Evolutionary conservation across 2,329 filamentous ascomycete species (phyloP).

Genomic region (Ophiognomonia clavigignenti-juglandacearum): DNA sequence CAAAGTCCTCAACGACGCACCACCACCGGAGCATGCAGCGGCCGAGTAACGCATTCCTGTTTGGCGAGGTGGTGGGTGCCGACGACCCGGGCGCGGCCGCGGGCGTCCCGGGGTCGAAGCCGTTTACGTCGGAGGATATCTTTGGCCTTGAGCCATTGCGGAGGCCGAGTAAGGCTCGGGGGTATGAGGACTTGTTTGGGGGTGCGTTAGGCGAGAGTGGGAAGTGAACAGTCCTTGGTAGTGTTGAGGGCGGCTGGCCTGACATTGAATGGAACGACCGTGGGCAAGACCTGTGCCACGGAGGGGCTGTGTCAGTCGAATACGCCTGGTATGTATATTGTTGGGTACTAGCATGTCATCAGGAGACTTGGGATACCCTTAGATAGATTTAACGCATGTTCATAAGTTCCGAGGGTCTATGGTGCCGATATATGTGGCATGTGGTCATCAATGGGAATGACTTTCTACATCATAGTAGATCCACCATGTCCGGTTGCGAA

Average conservation of each 20-base stretch:
- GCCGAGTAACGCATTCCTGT: conserved; percentile 55
- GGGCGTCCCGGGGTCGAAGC: conserved; percentile 25
- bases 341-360: too few species aligned
- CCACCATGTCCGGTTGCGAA: too few species aligned
- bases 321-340: too few species aligned
- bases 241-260: neutral
- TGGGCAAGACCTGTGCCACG: too few species aligned
- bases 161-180: conserved; percentile 21
- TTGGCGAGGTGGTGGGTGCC: conserved; percentile 44
- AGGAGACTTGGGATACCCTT: too few species aligned
- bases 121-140: conserved; percentile 41
- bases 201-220: conserved; percentile 9
- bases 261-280: neutral
- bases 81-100: conserved; percentile 28
- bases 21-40: conserved; percentile 43
- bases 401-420: too few species aligned
- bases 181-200: conserved; percentile 15
- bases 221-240: neutral
- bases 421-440: too few species aligned
- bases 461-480: too few species aligned
- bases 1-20: conserved; percentile 13
- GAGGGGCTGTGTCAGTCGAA: too few species aligned
- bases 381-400: too few species aligned
- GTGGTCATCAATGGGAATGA: too few species aligned
- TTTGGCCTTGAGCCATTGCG: conserved; percentile 51